Evolutionary conservation across 2,329 filamentous ascomycete genomes (phyloP), one percentile per base, ranked within the genome.

Genomic region (Curvularia hawaiiensis): DNA sequence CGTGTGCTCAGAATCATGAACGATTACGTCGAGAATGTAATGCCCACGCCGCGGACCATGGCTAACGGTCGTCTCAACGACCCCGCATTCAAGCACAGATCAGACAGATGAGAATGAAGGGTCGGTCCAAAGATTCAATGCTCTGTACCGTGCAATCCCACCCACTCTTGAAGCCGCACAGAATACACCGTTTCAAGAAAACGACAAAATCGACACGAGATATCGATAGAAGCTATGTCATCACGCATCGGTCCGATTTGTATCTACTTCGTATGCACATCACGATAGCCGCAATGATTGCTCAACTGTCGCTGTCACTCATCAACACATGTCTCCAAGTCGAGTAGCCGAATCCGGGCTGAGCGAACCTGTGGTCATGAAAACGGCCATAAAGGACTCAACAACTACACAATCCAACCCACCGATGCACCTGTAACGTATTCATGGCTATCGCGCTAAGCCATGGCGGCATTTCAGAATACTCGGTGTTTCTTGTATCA

Each of bases 31-130:
- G 61, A 64, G 22, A 50, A 38, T 22, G 59, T 54, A 49, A 66
- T 73, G 68, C 75, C 70, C 60, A 75, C 62, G 4, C 53, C 79
- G 61, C 69, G 62, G 50, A 59, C 62, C 24, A 57, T 78, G 56
- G 71, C 60, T 54, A 70, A 74, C 58, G 68, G 68, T 46, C 58
- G 56, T 50, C 61, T 61, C 20, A 22, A 20, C 6, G 50, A 57
- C 18, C 33, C 31, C 10, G 38, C n/a, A 14, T 57, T 39, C 35
- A 24, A 49, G 28, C 30, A 54, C 31, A 54, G 50, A 30, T 40
- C 12, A 16, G 22, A 56, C 59, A 44, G 56, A 68, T 39, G 45
- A 50, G 4, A 45, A 52, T 26, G 48, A 50, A 3, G 54, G 54
- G 39, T 58, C 33, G n/a, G 16, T 16, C 8, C 16, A 6, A 38